Evolutionary conservation across 352 stramenopile genomes (phyloP).

Genomic region (Pythium dissotocum): DNA sequence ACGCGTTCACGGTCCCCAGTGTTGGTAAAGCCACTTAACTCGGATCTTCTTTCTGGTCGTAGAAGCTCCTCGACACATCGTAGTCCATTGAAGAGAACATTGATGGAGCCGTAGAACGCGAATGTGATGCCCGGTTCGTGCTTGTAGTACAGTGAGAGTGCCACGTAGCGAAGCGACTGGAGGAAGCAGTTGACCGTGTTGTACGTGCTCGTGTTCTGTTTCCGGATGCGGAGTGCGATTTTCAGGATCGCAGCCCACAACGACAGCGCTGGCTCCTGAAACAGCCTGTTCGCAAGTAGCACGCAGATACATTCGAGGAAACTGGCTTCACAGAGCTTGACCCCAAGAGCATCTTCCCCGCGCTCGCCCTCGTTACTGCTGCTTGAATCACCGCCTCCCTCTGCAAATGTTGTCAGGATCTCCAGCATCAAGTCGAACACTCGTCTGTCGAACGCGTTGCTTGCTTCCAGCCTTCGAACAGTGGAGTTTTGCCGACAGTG

Average conservation of each 20-base stretch:
- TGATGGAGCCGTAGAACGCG: constrained; percentile 26
- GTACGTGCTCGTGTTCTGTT: constrained; percentile 40
- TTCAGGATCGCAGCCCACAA: constrained; percentile 45
- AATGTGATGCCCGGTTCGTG: constrained; percentile 30
- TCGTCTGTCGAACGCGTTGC: constrained; percentile 23
- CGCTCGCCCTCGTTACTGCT: constrained; percentile 10
- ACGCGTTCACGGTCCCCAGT: constrained; percentile 27
- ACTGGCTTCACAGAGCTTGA: constrained; percentile 33
- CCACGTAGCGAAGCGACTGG: constrained; percentile 51
- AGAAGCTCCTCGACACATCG: constrained; percentile 25
- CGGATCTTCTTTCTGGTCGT: background rate
- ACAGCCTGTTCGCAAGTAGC: constrained; percentile 33
- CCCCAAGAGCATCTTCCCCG: constrained; percentile 34
- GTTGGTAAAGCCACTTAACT: background rate
- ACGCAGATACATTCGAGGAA: constrained; percentile 52
- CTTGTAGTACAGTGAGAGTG: constrained; percentile 43
- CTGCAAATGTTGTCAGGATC: constrained; percentile 39
- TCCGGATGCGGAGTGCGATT: constrained; percentile 35
- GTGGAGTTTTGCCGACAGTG: constrained; percentile 49
- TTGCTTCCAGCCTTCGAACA: constrained; percentile 12
- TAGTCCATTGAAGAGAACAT: constrained; percentile 33
- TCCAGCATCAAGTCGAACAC: constrained; percentile 48
- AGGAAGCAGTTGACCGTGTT: constrained; percentile 55
- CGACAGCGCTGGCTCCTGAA: constrained; percentile 36
- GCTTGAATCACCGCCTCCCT: background rate